These are phyloP conservation scores for Pseudonectria foliicola DNA, from an alignment of 2,329 filamentous ascomycete species.

Conservation along the genomic window DNA sequence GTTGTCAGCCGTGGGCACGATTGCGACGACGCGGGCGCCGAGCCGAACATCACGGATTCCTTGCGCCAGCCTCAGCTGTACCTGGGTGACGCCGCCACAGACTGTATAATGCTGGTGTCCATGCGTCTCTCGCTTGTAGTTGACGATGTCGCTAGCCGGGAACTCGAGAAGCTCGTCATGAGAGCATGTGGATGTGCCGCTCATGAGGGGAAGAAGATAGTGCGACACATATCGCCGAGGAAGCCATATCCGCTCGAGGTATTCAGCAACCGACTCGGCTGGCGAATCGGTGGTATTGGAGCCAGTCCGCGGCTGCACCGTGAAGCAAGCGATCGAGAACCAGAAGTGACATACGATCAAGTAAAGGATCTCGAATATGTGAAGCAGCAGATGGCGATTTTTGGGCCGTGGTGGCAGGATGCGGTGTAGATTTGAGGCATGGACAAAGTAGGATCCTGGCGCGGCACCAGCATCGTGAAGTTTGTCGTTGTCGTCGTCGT, in stretches of 20 bases:
- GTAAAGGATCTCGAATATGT: constrained; percentile 37
- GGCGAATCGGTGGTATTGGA: too few relatives aligned
- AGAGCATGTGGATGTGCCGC: constrained; percentile 47
- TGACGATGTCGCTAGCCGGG: constrained; percentile 45
- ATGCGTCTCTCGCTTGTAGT: constrained; percentile 41
- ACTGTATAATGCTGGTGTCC: constrained; percentile 45
- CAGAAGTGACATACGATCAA: constrained; percentile 43
- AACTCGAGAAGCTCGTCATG: constrained; percentile 43
- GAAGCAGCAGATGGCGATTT: constrained; percentile 27
- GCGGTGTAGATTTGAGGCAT: constrained; percentile 48
- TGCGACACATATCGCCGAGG: constrained; percentile 39
- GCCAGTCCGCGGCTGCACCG: constrained; percentile 28
- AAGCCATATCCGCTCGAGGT: constrained; percentile 42
- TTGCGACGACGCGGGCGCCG: constrained; percentile 29
- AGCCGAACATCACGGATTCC: constrained; percentile 35
- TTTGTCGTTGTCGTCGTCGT: background rate
- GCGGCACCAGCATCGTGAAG: constrained; percentile 9
- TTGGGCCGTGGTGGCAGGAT: constrained; percentile 36
- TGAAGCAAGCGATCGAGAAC: constrained; percentile 46
- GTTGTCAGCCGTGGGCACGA: constrained; percentile 19
- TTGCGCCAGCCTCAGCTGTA: constrained; percentile 38
- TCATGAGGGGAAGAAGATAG: constrained; percentile 49
- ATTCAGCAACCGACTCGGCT: constrained; percentile 40
- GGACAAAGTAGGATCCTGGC: constrained; percentile 39
- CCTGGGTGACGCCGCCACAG: constrained; percentile 40